phyloP scores from a whole-genome alignment of 495 filamentous ascomycete genomes.

The Aspergillus sclerotioniger region DNA sequence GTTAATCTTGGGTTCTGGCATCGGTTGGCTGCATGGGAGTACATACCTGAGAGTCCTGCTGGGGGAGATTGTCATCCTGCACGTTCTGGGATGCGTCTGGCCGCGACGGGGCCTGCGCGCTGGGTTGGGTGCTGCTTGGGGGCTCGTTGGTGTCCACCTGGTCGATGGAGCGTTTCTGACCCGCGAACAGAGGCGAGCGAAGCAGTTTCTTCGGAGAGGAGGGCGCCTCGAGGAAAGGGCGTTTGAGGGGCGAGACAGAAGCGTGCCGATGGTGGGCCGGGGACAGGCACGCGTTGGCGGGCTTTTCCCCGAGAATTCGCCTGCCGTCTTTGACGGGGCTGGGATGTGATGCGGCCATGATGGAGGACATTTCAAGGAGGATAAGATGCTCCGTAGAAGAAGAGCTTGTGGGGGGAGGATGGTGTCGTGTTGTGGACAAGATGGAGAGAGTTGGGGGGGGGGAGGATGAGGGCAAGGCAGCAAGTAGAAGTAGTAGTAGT shows the following conservation, averaged over 20 bases:
- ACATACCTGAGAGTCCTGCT: not conserved
- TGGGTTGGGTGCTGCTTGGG: slow-evolving; percentile 7
- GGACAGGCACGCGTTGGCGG: slow-evolving; percentile 47
- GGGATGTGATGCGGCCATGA: slow-evolving; percentile 20
- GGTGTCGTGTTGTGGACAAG: not conserved
- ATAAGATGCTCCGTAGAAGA: not conserved
- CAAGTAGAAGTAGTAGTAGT: not conserved
- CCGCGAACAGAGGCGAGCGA: slow-evolving; percentile 39
- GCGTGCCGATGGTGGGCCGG: slow-evolving; percentile 30
- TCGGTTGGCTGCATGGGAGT: not conserved
- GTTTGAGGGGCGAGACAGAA: slow-evolving; percentile 35
- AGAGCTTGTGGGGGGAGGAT: not conserved
- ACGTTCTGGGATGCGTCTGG: not conserved
- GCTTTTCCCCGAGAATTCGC: slow-evolving; percentile 45
- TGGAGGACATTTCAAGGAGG: slow-evolving; percentile 28
- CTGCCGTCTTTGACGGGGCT: slow-evolving; percentile 45
- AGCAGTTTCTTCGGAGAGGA: slow-evolving; percentile 38
- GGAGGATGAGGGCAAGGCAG: not conserved
- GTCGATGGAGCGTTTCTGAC: slow-evolving; percentile 44
- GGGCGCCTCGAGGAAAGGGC: slow-evolving; percentile 21
- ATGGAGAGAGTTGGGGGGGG: not conserved
- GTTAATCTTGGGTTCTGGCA: not conserved
- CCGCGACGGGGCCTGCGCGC: slow-evolving; percentile 9
- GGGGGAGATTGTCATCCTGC: slow-evolving; percentile 4
- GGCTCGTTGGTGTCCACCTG: slow-evolving; percentile 36